These are phyloP conservation scores for Raphanus hybrid DNA, from an alignment of 441 rosid genomes.

Conservation along the genomic window DNA sequence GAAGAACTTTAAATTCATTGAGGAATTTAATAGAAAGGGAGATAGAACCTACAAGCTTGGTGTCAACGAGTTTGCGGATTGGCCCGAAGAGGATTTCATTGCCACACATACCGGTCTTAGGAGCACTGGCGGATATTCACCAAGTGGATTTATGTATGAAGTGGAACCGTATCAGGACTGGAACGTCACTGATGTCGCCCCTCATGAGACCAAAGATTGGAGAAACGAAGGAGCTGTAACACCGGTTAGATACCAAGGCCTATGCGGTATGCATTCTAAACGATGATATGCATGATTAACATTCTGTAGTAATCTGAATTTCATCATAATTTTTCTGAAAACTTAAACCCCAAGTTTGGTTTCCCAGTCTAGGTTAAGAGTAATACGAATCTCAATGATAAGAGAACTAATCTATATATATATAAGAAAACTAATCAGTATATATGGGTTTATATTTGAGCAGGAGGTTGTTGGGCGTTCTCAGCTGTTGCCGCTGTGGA, in stretches of 20 bases:
- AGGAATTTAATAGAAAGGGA: slow-evolving; percentile 7
- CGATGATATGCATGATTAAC: neutral
- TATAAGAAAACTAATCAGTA: neutral
- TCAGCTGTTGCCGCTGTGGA: slow-evolving; percentile 35
- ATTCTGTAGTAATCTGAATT: neutral
- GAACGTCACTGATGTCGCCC: neutral
- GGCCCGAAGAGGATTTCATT: slow-evolving; percentile 1
- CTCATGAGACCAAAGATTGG: slow-evolving; percentile 12
- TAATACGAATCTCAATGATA: neutral
- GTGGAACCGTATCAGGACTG: neutral
- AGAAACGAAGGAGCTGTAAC: slow-evolving; percentile 17
- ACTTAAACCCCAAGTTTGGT: neutral
- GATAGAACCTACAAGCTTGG: slow-evolving; percentile 6
- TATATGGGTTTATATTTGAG: neutral
- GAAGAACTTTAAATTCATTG: slow-evolving; percentile 1
- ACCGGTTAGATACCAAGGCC: slow-evolving; percentile 11
- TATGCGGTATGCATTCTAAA: neutral
- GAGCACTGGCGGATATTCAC: neutral
- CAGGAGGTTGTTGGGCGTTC: slow-evolving; percentile 37
- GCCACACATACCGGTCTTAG: slow-evolving; percentile 6
- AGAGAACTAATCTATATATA: no score
- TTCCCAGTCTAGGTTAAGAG: neutral
- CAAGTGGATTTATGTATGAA: neutral
- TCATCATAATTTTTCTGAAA: neutral
- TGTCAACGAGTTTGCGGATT: slow-evolving; percentile 10